Evolutionary conservation across 306 rosid genomes (phyloP), one percentile per base, ranked within the genome.

Genomic region (Alnus rubra): DNA sequence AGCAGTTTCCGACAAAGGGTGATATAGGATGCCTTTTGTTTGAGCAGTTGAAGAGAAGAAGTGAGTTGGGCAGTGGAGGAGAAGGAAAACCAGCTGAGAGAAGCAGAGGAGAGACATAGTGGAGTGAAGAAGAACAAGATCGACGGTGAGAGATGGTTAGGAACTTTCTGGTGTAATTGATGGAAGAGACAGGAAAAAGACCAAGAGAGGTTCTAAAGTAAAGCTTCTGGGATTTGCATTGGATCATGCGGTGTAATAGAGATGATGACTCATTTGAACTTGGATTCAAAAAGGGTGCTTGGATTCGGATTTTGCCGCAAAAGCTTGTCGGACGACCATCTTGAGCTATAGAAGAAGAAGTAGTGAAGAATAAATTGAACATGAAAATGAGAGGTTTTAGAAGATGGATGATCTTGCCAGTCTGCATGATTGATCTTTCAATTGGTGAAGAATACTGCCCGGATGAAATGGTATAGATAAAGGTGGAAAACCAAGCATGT

Each of bases 11-110:
- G 52, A 75, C 18, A 23, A 39, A 59, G 75, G 85, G 72, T 28
- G 83, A 78, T 12, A 64, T 6, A 19, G 87, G 62, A 5, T 77
- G 56, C 47, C n/a, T 78, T 84, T 4, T 69, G 63, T 53, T 82
- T 78, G 88, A 84, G 90, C 94, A 89, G 47, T 92, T 78, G 86
- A 79, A 85, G 85, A 92, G 92, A 63, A 92, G 71, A 51, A 88
- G 86, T 11, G 90, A 89, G 77, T 81, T 81, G 15, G 82, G 86
- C 15, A 71, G 71, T 63, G 87, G 88, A 30, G 89, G 86, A 79
- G 93, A 83, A 79, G 90, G 92, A 60, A 90, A 88, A 44, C 90
- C 92, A 58, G 78, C 70, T n/a, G 80, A 79, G 77, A 83, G 77
- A 54, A 79, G 48, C 14, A 23, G 19, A 51, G 86, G 78, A 31